Evolutionary conservation across 2,329 filamentous ascomycete genomes (phyloP).

Genomic region (Verticillium nonalfalfae): DNA sequence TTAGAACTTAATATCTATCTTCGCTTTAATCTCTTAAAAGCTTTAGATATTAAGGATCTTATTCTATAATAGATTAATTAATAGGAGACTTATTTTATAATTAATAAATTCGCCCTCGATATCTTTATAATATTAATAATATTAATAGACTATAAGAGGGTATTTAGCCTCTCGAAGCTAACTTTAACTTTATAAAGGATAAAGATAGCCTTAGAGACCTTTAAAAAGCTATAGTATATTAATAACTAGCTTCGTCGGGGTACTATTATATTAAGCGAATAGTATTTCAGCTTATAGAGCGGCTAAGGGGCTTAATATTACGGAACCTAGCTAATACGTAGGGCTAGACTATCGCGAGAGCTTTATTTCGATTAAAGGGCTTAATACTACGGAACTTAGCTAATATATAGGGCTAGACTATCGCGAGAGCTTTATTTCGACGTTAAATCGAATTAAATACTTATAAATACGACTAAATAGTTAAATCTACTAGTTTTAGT

Average conservation of each 20-base stretch:
- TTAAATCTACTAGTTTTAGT: background rate
- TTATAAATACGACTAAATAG: background rate
- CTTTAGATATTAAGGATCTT: background rate
- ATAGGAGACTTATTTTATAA: background rate
- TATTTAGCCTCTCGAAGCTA: background rate
- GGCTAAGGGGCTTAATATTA: background rate
- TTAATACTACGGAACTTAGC: background rate
- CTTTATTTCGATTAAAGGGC: background rate
- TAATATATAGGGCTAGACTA: no score
- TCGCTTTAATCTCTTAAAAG: background rate
- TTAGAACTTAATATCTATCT: background rate
- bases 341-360: no score
- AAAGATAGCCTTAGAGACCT: background rate
- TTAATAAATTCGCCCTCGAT: background rate
- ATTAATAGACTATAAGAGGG: background rate
- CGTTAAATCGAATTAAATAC: background rate
- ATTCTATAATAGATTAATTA: background rate
- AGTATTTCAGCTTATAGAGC: background rate
- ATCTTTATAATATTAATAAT: background rate
- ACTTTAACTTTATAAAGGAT: background rate
- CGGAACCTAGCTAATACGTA: no score
- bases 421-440: no score
- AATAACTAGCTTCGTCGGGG: background rate
- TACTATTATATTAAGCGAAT: background rate
- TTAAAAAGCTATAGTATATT: background rate